Base-by-base conservation (phyloP, 2,329 filamentous ascomycete genomes). In the Colletotrichum sp. region DNA sequence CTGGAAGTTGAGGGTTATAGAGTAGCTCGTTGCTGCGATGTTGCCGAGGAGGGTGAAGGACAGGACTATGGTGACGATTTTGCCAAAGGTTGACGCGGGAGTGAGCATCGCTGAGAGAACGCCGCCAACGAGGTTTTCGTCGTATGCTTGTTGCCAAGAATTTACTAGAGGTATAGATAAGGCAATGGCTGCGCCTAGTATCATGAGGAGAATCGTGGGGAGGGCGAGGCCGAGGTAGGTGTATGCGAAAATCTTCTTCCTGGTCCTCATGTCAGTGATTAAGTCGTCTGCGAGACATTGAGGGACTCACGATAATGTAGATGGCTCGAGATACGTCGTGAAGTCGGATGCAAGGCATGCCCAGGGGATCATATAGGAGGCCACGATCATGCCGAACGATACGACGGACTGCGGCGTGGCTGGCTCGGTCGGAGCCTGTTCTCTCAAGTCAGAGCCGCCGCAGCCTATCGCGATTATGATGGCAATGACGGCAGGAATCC, bases 321-420 rank as follows among this genome's bases (percentile, higher is more conserved):
- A 86, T 5, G 88, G 88, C 68, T 89, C 85, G 69, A 92, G 86
- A 77, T 93, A 93, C 0, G 90, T 90, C 0, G 89, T 89, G 70
- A 92, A 88, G 78, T 93, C 91, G 21, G 89, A 90, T 1, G 89
- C 86, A 29, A 92, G 83, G 3, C 86, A 87, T 7, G 87, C 89
- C 86, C 89, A 93, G 0, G 91, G 90, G 3, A 93, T 86, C 84
- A 92, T 89, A 78, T 91, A 92, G 0, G 89, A 89, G 1, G 91
- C 90, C 5, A 93, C 87, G 63, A 92, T 86, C 82, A 90, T 90
- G 58, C 86, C 90, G 76, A 90, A 93, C 27, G 84, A 88, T 5
- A 92, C 78, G 2, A 92, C 81, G 9, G 84, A 81, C 3, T 83
- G 79, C 1, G 89, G 86, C 2, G 85, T 84, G 0, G 88, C 80